A percentile compares a stretch with the other conserved stretches of the same genome.
These are phyloP conservation scores for Phytophthora colocasiae DNA, from an alignment of 352 stramenopile genomes.

Conservation along the genomic window DNA sequence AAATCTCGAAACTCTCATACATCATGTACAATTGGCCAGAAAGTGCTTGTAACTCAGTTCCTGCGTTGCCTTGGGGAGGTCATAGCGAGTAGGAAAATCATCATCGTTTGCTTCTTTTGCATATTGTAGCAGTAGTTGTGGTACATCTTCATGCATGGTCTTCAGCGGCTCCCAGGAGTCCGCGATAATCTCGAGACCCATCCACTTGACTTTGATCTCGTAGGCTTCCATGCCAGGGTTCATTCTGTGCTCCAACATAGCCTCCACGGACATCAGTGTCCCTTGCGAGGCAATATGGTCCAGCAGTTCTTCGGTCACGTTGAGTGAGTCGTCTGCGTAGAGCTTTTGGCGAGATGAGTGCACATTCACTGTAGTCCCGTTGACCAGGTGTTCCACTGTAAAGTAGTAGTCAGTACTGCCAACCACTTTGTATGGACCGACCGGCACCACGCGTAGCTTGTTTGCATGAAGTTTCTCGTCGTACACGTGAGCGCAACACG, in stretches of 20 bases:
- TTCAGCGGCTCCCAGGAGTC: conserved; percentile 5
- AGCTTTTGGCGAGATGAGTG: too few species aligned
- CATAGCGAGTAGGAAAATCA: background rate
- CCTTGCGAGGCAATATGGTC: conserved; percentile 1
- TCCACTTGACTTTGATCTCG: conserved; percentile 1
- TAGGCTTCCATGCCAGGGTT: conserved; percentile 5
- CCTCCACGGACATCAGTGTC: conserved; percentile 3
- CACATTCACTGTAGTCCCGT: too few species aligned
- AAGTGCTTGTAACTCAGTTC: background rate
- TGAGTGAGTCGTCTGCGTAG: too few species aligned
- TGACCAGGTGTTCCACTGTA: too few species aligned
- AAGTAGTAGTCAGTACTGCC: too few species aligned
- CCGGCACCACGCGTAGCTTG: too few species aligned
- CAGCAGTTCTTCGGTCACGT: too few species aligned
- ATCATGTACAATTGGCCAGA: background rate
- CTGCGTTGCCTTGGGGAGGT: background rate
- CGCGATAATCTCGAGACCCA: background rate
- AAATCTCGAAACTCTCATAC: too few species aligned
- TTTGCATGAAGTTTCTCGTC: too few species aligned
- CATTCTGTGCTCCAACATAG: background rate
- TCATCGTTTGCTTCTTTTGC: background rate
- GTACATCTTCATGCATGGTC: conserved; percentile 8
- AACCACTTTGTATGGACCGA: too few species aligned
- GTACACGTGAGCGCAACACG: too few species aligned
- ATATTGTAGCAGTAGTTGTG: conserved; percentile 8